Base-by-base conservation (phyloP, 2,329 filamentous ascomycete species). In the Fusarium pseudonygamai region DNA sequence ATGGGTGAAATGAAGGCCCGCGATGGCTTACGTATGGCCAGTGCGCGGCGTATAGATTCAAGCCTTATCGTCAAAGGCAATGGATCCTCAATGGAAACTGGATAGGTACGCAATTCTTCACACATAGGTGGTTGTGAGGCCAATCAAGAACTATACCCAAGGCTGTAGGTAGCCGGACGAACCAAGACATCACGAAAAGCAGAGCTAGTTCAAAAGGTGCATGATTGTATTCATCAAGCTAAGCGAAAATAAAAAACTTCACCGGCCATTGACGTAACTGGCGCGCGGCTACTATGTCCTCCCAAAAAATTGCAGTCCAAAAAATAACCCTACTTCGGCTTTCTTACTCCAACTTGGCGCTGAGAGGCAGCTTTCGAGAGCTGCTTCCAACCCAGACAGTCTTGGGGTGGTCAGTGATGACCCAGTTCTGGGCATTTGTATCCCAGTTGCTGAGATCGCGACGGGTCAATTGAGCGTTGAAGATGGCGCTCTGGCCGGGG, bases 401-500 rank as follows among this genome's bases (percentile, higher is more conserved):
- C 85, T 90, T 90, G 64, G 84, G 78, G 52, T 82, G 77, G 24
- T 83, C 75, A 14, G 83, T 85, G n/a, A 90, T 77, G 50, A 94
- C 88, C 95, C 96, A 98, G 85, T 98, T 92, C 86, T 98, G 95
- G n/a, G 84, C 80, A 3, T 79, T 86, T 2, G 89, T 85, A 75
- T 97, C 93, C 95, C 96, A 98, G 84, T 95, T 96, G 80, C 92
- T 94, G 63, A 98, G 75, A 79, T 98, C 96, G 64, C 94, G 90
- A 43, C 95, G 88, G 11, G 91, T 95, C 62, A 98, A 82, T 22
- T 91, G 87, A 1, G 89, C 91, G 2, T 82, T 86, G 85, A 96
- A 97, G 5, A 86, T 89, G 7, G 84, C 86, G 58, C 87, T 90
- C 81, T 90, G 81, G n/a, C 93, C 94, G 1, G 93, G 88, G 8